Conservation (phyloP, 768 basidiomycete genomes). For the Clitopilus hobsonii region DNA sequence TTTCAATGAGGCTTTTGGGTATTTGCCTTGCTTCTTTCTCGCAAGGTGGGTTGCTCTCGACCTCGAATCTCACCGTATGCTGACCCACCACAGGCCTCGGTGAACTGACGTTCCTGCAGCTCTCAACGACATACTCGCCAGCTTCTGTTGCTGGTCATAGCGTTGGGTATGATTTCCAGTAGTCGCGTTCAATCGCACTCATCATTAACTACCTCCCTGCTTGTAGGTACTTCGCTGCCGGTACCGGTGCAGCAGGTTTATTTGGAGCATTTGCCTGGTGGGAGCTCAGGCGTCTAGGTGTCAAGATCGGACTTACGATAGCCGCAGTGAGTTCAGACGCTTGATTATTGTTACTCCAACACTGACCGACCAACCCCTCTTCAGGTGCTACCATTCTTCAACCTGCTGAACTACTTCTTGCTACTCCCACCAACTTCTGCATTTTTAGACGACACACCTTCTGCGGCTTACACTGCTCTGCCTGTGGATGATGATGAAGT, state of each 20-base stretch:
- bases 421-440: constrained; percentile 62
- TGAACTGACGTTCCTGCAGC: constrained; percentile 90
- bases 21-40: constrained; percentile 82
- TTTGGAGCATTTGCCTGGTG: constrained; percentile 95
- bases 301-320: constrained; percentile 75
- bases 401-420: constrained; percentile 72
- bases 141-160: constrained; percentile 69
- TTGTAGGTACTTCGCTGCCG: constrained; percentile 82
- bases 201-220: neutral
- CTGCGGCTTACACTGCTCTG: constrained; percentile 41
- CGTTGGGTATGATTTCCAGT: constrained; percentile 70
- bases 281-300: constrained; percentile 82
- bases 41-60: constrained; percentile 45
- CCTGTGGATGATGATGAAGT: constrained; percentile 29
- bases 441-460: constrained; percentile 40
- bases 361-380: neutral
- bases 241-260: constrained; percentile 92
- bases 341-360: neutral
- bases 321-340: constrained; percentile 73
- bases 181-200: neutral
- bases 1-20: constrained; percentile 73
- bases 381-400: constrained; percentile 78
- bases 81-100: constrained; percentile 63
- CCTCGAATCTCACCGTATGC: neutral
- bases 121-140: constrained; percentile 78